Evolutionary conservation across 179 eudicot genomes (phyloP).

Genomic region (Silene noctiflora): DNA sequence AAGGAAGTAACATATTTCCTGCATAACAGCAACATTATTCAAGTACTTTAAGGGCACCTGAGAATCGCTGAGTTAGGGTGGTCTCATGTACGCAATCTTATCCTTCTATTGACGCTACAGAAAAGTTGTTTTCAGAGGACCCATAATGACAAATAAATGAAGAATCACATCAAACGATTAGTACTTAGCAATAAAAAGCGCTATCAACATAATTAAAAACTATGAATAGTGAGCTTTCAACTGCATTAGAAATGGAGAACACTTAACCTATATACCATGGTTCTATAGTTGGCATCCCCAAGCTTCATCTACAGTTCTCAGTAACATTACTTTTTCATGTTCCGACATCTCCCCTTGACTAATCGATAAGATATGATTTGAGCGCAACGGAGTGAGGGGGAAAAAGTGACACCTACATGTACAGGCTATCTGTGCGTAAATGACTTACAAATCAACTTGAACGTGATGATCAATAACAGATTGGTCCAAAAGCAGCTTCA

Average conservation of each 20-base stretch:
- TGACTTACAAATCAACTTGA: constrained; percentile 74
- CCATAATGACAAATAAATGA: not conserved
- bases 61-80: not conserved
- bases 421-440: constrained; percentile 1
- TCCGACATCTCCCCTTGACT: not conserved
- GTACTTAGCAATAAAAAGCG: not conserved
- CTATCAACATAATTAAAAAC: not conserved
- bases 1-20: not conserved
- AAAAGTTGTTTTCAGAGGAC: not conserved
- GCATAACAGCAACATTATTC: not conserved
- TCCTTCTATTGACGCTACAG: not conserved
- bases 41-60: not conserved
- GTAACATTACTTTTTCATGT: not conserved
- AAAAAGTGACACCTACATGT: not conserved
- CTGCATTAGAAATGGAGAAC: not conserved
- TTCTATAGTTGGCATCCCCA: not conserved
- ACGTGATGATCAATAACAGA: constrained; percentile 49
- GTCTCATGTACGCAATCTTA: not conserved
- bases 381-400: not conserved
- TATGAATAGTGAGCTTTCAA: not conserved
- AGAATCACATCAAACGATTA: not conserved
- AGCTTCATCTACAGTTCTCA: not conserved
- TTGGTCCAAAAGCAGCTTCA: constrained; percentile 65
- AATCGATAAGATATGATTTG: not conserved
- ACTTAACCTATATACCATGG: not conserved